Conservation (phyloP, 2,329 filamentous ascomycete genomes). For the Daldinia sp. region DNA sequence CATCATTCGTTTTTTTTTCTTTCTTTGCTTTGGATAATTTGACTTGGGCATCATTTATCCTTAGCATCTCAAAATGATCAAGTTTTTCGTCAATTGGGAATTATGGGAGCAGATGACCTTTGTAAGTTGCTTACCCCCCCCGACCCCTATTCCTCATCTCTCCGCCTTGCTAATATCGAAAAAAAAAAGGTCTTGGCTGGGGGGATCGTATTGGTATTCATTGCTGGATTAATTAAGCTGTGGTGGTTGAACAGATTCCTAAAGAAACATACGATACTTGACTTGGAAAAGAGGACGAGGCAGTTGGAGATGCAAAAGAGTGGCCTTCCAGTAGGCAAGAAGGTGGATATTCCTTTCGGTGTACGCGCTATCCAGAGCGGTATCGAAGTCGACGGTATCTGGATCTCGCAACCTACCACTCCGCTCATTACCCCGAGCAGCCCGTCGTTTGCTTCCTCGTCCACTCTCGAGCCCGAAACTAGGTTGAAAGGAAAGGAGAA, state of each 20-base stretch:
- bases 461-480: constrained; percentile 36
- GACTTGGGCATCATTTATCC: constrained; percentile 34
- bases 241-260: constrained; percentile 65
- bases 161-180: constrained; percentile 31
- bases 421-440: constrained; percentile 42
- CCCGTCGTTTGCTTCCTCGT: constrained; percentile 40
- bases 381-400: constrained; percentile 85
- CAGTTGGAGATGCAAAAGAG: constrained; percentile 63
- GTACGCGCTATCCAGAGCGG: constrained; percentile 85
- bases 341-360: constrained; percentile 81
- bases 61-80: constrained; percentile 48
- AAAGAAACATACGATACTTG: constrained; percentile 67
- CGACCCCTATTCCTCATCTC: background rate
- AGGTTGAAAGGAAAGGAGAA: constrained; percentile 43
- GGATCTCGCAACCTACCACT: constrained; percentile 67
- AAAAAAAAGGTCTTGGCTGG: constrained; percentile 72
- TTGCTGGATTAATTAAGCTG: constrained; percentile 73
- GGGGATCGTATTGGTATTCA: constrained; percentile 74
- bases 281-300: constrained; percentile 69
- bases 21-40: constrained; percentile 35
- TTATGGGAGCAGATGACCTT: constrained; percentile 92
- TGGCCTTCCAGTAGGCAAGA: constrained; percentile 55
- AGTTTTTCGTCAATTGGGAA: constrained; percentile 75
- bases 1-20: constrained; percentile 30
- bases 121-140: constrained; percentile 61